Conservation (phyloP, 2,329 filamentous ascomycete species). For the Colletotrichum filicis region DNA sequence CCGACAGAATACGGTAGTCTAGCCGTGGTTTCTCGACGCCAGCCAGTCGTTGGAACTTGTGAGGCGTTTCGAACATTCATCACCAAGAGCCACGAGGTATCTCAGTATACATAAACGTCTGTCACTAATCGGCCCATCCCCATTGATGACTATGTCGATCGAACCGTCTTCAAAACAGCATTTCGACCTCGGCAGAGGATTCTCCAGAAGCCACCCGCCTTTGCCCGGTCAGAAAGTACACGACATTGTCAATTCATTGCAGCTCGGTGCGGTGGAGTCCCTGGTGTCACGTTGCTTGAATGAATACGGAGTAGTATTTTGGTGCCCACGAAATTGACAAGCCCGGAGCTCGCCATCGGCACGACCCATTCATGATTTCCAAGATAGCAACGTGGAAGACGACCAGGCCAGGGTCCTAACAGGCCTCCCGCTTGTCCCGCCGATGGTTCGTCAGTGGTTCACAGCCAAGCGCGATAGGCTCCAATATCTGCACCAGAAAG, state of each 20-base stretch:
- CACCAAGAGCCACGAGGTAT: background rate
- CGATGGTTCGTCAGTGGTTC: conserved; percentile 12
- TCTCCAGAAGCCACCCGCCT: background rate
- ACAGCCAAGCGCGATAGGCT: conserved; percentile 30
- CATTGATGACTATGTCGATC: conserved; percentile 11
- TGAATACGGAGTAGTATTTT: conserved; percentile 2
- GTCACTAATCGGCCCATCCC: background rate
- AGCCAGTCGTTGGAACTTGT: conserved; percentile 1
- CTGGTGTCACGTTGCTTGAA: conserved; percentile 4
- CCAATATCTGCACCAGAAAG: conserved; percentile 21
- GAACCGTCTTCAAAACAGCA: conserved; percentile 14
- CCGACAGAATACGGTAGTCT: conserved; percentile 17
- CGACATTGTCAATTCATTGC: background rate
- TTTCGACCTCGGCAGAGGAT: conserved; percentile 18
- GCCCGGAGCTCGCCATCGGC: conserved; percentile 30
- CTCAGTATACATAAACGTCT: background rate
- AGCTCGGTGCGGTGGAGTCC: conserved; percentile 14
- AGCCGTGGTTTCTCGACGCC: conserved; percentile 17
- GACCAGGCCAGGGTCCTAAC: conserved; percentile 11
- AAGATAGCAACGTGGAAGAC: conserved; percentile 22
- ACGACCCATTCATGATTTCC: conserved; percentile 29
- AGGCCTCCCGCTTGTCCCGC: conserved; percentile 28
- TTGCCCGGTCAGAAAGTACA: background rate
- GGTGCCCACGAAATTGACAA: conserved; percentile 23
- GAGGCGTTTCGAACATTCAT: conserved; percentile 7